Base-by-base conservation (phyloP, 805 yeast genomes). In the Clavispora vitiphila region DNA sequence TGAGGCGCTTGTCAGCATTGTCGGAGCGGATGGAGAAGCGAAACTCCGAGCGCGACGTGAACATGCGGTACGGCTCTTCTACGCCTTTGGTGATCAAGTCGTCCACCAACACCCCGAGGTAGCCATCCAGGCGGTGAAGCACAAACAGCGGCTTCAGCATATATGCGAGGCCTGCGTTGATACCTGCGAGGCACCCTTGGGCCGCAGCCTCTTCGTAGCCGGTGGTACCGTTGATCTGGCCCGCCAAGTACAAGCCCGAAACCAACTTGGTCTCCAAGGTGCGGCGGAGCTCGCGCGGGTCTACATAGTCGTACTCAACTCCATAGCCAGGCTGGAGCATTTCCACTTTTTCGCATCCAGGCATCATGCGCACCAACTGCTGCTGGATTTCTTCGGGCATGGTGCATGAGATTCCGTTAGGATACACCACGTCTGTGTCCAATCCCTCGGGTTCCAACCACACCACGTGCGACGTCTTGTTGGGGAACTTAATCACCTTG, bases 141-240 rank as follows among this genome's bases (percentile, higher is more conserved):
- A 67, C 68, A 44, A 93, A 61, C 1, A 62, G 56, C 1, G 77
- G 76, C 37, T 57, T 60, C 1, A 62, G 63, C 21, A 61, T 54
- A 8, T 58, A 57, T 0, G 80, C 54, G 20, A 88, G 66, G 0
- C 96, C 96, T 0, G 99, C 97, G 61, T 93, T 93, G 30, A 90
- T 82, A 8, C 99, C 99, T 1, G 99, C 99, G 35, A 93, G 66
- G 40, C 88, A 73, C 1, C 99, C 99, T 57, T 93, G 99, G 0
- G 98, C 85, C 2, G 96, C 96, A 0, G 99, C 99, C 60, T 93
- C 99, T 65, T 93, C 99, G 55, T 93, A 93, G 0, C 99, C 99
- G 0, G 99, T 93, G 0, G 99, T 93, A 25, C 99, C 99, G 57
- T 93, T 93, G 32, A 93, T 93, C 61, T 93, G 99, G 1, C 99